Evolutionary conservation across 176 grass and related monocot genomes (phyloP), one percentile per base, ranked within the genome.

Genomic region (Triticum dicoccoides): DNA sequence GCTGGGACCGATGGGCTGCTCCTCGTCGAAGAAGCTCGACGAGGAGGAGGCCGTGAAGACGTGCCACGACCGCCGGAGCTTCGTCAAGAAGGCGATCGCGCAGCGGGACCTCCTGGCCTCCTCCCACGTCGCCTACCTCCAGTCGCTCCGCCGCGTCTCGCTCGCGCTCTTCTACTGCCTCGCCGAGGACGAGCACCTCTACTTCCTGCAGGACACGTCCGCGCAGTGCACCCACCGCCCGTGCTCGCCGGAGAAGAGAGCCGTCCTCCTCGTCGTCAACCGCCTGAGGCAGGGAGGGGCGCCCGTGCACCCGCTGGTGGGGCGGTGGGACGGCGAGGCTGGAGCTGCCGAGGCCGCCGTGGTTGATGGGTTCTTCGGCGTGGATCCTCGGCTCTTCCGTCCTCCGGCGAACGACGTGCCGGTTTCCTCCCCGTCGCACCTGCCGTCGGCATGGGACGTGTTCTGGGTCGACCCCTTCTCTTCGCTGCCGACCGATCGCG

Each of bases 21-120:
- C 91, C 24, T 82, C 90, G 58, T 98, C 93, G 68, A 96, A 93
- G 88, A 98, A 96, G 87, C 67, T 94, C 38, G 92, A 96, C 61
- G 93, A 98, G 87, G 85, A 88, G 65, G 92, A 65, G 18, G 91
- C 85, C 3, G 92, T 98, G 72, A 86, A 73, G 86, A 51, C 93
- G 66, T 98, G 96, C 82, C 88, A 86, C 45, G 82, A 98, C 75
- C 83, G 93, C 64, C 95, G 81, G 77, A 91, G 93, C 69, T 98
- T 92, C 54, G 83, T 94, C 33, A 98, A 90, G 87, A 91, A 88
- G 88, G 96, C 96, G 65, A 75, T 94, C 72, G 79, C 70, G 75
- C 90, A 98, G 74, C 89, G 90, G 73, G 84, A 91, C 76, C 89
- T 84, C 11, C 72, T 98, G 27, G 90, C 90, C 17, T 89, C 92